Evolutionary conservation across 78 protist species (phyloP).

Genomic region (Dictyostelium firmibasis): DNA sequence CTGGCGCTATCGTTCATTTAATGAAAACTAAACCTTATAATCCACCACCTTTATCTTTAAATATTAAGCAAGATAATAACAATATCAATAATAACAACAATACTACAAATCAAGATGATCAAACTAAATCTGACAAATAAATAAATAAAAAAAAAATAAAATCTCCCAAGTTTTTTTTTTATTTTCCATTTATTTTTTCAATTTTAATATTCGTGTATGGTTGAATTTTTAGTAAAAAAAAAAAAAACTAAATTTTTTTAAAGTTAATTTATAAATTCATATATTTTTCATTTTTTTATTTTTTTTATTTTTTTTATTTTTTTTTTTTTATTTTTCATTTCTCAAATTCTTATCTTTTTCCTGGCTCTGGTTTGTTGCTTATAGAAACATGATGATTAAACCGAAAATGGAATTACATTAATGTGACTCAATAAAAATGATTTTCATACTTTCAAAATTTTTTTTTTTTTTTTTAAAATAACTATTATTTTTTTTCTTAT

Average conservation of each 20-base stretch:
- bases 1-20: neutral
- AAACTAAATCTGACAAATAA: neutral
- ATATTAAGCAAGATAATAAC: neutral
- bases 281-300: no score
- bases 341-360: neutral
- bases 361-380: neutral
- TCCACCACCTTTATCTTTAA: constrained; percentile 66
- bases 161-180: neutral
- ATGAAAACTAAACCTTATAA: constrained; percentile 3
- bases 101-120: neutral
- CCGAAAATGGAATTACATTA: neutral
- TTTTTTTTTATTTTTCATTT: neutral
- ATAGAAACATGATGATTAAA: neutral
- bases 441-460: neutral
- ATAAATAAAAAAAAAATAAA: neutral
- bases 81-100: neutral
- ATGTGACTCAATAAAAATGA: neutral
- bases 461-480: no score
- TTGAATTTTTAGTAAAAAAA: no score
- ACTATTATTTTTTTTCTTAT: no score
- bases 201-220: neutral
- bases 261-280: no score
- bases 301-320: neutral
- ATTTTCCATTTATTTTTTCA: no score
- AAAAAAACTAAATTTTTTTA: neutral